A percentile compares a stretch with the other conserved stretches of the same genome.
Conservation (phyloP, 768 basidiomycete species). For the Cystobasidium ongulense region DNA sequence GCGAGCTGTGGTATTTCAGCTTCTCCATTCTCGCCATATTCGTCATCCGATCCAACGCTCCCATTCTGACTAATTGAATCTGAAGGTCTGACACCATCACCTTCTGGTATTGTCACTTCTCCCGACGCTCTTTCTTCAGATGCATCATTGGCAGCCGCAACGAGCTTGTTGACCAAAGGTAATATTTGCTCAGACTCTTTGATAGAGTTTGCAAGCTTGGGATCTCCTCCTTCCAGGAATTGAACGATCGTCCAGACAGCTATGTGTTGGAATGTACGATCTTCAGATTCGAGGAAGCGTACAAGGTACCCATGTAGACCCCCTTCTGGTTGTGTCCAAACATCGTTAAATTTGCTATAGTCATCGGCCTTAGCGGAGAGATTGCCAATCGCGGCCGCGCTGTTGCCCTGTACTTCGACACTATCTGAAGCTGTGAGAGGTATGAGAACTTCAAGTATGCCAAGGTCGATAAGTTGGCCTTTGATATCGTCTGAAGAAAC, state of each 20-base stretch:
- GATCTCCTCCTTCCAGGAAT: slow-evolving; percentile 89
- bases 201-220: slow-evolving; percentile 80
- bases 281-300: slow-evolving; percentile 82
- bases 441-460: slow-evolving; percentile 93
- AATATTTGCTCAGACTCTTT: slow-evolving; percentile 71
- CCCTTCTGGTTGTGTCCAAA: slow-evolving; percentile 96
- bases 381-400: slow-evolving; percentile 94
- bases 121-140: not conserved
- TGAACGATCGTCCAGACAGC: slow-evolving; percentile 99
- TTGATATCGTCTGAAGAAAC: slow-evolving; percentile 74
- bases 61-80: slow-evolving; percentile 26
- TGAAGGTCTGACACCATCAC: slow-evolving; percentile 12
- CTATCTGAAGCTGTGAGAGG: slow-evolving; percentile 91
- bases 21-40: slow-evolving; percentile 28
- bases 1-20: slow-evolving; percentile 30
- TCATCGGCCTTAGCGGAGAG: slow-evolving; percentile 83
- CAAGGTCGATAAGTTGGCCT: slow-evolving; percentile 93
- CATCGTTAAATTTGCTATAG: slow-evolving; percentile 92
- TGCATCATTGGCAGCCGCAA: slow-evolving; percentile 2
- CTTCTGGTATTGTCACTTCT: slow-evolving; percentile 20
- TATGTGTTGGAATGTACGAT: slow-evolving; percentile 98
- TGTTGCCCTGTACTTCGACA: slow-evolving; percentile 97
- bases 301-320: slow-evolving; percentile 92
- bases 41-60: slow-evolving; percentile 23
- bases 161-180: slow-evolving; percentile 73